Evolutionary conservation across 371 early-diverging fungal species (phyloP).

Genomic region (Mortierella sp.): DNA sequence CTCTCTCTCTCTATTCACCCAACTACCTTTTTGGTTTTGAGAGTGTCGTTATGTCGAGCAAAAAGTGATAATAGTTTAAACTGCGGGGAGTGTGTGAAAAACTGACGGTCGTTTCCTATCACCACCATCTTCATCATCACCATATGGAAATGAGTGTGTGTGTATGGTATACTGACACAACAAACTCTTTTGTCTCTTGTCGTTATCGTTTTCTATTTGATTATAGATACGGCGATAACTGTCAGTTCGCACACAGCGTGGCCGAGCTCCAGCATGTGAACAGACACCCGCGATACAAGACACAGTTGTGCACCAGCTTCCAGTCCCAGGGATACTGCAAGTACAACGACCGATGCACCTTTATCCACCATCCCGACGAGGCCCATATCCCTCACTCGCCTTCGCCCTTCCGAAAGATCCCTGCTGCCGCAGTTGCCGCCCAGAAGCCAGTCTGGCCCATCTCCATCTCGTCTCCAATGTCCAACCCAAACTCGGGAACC

Average conservation of each 20-base stretch:
- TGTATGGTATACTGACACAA: too few relatives aligned
- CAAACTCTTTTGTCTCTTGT: too few relatives aligned
- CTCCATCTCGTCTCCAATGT: background rate
- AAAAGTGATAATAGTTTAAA: background rate
- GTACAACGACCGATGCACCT: slow-evolving; percentile 96
- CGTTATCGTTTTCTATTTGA: background rate
- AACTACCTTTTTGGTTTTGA: background rate
- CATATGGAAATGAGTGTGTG: too few relatives aligned
- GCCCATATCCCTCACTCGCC: slow-evolving; percentile 15
- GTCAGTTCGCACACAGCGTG: slow-evolving; percentile 95
- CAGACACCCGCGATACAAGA: slow-evolving; percentile 96
- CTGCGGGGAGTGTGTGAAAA: too few relatives aligned
- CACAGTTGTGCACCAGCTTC: slow-evolving; percentile 90
- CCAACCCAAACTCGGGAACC: slow-evolving; percentile 7
- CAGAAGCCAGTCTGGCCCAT: background rate
- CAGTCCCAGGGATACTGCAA: slow-evolving; percentile 92
- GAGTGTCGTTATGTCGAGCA: too few relatives aligned
- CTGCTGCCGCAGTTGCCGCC: background rate
- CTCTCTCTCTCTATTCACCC: too few relatives aligned
- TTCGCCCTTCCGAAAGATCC: background rate
- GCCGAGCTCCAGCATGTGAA: slow-evolving; percentile 85
- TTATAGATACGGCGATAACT: slow-evolving; percentile 90
- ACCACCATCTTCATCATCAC: too few relatives aligned
- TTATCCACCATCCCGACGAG: slow-evolving; percentile 80
- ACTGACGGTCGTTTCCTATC: too few relatives aligned